Base-by-base conservation (phyloP, 2,329 filamentous ascomycete species). In the Ophiostoma triangulosporum region DNA sequence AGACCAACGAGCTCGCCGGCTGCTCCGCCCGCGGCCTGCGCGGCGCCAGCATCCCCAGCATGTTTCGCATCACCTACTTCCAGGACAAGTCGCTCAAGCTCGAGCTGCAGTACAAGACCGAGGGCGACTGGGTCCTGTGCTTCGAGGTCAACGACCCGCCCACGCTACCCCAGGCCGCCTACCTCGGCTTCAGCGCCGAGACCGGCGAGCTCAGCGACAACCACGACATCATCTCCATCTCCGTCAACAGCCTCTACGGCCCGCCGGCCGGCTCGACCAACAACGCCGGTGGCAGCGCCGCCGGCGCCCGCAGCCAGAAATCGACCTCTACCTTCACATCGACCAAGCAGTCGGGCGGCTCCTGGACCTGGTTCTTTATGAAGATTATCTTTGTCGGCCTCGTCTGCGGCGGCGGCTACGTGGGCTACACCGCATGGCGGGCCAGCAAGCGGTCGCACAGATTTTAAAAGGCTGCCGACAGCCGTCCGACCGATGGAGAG, bases 181-280 rank as follows among this genome's bases (percentile, higher is more conserved):
- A 88, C 66, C 79, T 88, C 26, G 84, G 83, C 55, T 88, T 88
- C 71, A 84, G 80, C 62, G 85, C 88, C 54, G 91, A 97, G 74
- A 97, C 93, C 15, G 93, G 93, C 64, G 91, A 98, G 73, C 80
- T 98, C 60, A 88, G 83, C 69, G 93, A 98, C 72, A 95, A 95
- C 75, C 91, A 96, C 75, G 93, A 98, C 70, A 94, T 98, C 68
- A 81, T 97, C 66, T 85, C 81, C 50, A 78, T 98, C 62, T 75
- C 82, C 59, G 84, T 91, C 54, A 86, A 85, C 74, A 98, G 96
- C 69, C 73, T 98, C 57, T 97, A 97, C 73, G 82, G 78, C 54
- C 69, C 70, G 27, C 71, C 73, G 62, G 70, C 73, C 51, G 64
- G 65, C 51, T 66, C 61, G 60, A 68, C 66, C 56, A 61, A 69